Base-by-base conservation (phyloP, 768 basidiomycete species). In the Rhizopogon vulgaris region DNA sequence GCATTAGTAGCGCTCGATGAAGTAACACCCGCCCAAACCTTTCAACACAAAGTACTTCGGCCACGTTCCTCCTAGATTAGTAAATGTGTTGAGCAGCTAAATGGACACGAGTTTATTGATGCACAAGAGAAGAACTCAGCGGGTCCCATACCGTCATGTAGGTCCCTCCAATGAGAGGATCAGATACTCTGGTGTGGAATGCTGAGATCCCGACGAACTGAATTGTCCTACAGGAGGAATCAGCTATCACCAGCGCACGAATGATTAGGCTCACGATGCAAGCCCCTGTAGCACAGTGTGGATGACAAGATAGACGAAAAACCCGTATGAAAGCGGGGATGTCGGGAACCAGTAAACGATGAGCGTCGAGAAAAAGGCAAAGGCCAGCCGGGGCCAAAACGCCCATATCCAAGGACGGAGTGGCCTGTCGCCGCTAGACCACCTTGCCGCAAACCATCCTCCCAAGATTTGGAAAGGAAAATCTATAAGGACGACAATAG, bases 201-300 rank as follows among this genome's bases (percentile, higher is more conserved):
- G 96, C 96, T n/a, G 94, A 91, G 55, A 98, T 93, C 8, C 96
- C 94, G 17, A 97, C 95, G 63, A 98, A 99, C 68, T 99, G 95
- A n/a, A 98, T 85, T 4, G 95, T 97, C 41, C 95, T 95, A 52
- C 27, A 3, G 41, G 50, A 18, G 25, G 56, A 52, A 48, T 52
- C 53, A 48, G 41, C 46, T 41, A 47, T n/a, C 17, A 12, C n/a
- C 28, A 40, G 32, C n/a, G 28, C 27, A 41, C 30, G 30, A 46
- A 12, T 2, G 17, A n/a, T 27, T 15, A n/a, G 14, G 67, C 88
- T 69, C 64, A 94, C 94, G 85, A 80, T 6, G 91, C 77, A 63
- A 98, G 93, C 15, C 88, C 89, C 7, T 85, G 83, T 14, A 90
- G 53, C 17, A 98, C 82, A 1, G 92, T 96, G 56, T 90, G 85